Base-by-base conservation (phyloP, 2,329 filamentous ascomycete genomes). In the Madurella mycetomatis region DNA sequence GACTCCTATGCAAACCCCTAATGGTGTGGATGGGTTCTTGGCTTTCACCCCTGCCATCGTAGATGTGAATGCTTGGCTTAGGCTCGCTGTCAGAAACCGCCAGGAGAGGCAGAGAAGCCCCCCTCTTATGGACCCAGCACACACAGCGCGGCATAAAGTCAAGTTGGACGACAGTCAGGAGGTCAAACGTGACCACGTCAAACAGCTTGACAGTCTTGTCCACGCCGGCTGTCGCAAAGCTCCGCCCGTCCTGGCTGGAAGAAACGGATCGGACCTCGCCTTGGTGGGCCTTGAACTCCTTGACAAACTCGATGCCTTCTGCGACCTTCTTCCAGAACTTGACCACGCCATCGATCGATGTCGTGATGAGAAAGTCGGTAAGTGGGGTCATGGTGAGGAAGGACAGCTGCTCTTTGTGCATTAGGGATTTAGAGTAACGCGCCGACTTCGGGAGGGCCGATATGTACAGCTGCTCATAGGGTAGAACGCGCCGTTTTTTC, bases 251-350 rank as follows among this genome's bases (percentile, higher is more conserved):
- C 41, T 85, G 82, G 72, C 92, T 97, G 59, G 89, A 86, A 39
- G 86, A 94, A 43, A 94, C 89, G 30, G 87, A 87, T 57, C 79
- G 84, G 66, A 97, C 90, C 67, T 95, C 90, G 49, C 90, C 89
- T 54, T 82, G 79, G 72, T 99, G 95, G 8, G 94, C 92, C 67
- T 86, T 87, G 75, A 96, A 99, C 73, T 99, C 92, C 73, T 99
- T 99, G 50, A 97, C 92, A 67, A 99, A 99, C 73, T 99, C 95
- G 55, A 99, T 88, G 1, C 90, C 90, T 34, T 89, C 85, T 1
- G 84, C 86, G 60, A 88, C 82, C 75, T 99, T 99, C 76, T 99
- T 99, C 94, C 94, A 99, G 70, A 99, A 99, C 72, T 99, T 99
- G 63, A 97, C 92, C 0, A 92, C 87, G n/a, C 95, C 95, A 68